Conservation (phyloP, 2,329 filamentous ascomycete genomes). For the Pseudogymnoascus destructans region DNA sequence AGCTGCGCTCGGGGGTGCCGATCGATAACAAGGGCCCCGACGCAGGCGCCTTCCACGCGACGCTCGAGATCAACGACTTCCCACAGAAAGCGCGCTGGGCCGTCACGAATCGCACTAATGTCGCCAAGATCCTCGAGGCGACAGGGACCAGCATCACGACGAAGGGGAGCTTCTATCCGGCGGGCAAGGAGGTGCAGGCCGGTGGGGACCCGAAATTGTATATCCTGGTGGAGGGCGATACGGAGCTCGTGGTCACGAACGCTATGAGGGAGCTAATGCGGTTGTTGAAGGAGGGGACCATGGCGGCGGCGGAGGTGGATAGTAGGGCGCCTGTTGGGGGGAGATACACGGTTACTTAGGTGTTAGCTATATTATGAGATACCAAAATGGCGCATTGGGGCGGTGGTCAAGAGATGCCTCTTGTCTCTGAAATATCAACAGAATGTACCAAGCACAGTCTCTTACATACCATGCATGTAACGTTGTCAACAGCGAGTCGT, state of each 20-base stretch:
- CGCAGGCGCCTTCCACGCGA: slow-evolving; percentile 91
- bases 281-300: slow-evolving; percentile 76
- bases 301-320: slow-evolving; percentile 80
- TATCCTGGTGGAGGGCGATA: slow-evolving; percentile 94
- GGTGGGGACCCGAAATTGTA: slow-evolving; percentile 86
- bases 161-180: slow-evolving; percentile 80
- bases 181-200: slow-evolving; percentile 65
- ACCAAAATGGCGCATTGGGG: slow-evolving; percentile 2
- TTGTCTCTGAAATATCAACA: neutral
- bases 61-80: slow-evolving; percentile 97
- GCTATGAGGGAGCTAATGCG: slow-evolving; percentile 85
- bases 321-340: slow-evolving; percentile 64
- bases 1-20: slow-evolving; percentile 80
- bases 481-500: neutral
- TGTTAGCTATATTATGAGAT: neutral
- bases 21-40: slow-evolving; percentile 98
- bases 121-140: slow-evolving; percentile 91
- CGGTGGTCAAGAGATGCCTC: neutral
- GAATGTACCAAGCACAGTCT: neutral
- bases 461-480: neutral
- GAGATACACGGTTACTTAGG: slow-evolving; percentile 72
- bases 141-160: slow-evolving; percentile 95
- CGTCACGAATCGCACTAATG: slow-evolving; percentile 95
- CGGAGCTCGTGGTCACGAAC: slow-evolving; percentile 78
- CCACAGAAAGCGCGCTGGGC: slow-evolving; percentile 97